Percentiles rank a stretch among this genome's conserved stretches.
Conservation (phyloP, 805 yeast genomes). For the Pichia californica region DNA sequence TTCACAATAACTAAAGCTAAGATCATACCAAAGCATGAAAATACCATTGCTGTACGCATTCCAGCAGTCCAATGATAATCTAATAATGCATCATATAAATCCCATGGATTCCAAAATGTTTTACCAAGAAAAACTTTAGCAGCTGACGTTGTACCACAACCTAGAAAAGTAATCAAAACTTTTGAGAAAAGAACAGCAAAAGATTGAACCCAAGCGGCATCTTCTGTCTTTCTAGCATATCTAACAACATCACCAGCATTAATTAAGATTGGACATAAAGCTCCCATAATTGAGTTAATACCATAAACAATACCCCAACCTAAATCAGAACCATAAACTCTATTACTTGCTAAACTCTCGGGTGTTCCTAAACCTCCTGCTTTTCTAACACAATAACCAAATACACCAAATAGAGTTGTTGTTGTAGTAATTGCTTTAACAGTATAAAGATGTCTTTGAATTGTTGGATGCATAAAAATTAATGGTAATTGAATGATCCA, state of each 20-base stretch:
- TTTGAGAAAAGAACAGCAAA: constrained; percentile 35
- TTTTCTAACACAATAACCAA: constrained; percentile 23
- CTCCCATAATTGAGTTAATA: constrained; percentile 18
- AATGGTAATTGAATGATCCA: constrained; percentile 37
- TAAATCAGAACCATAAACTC: constrained; percentile 7
- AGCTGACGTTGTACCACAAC: constrained; percentile 39
- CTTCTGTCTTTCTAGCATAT: constrained; percentile 15
- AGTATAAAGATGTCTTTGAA: constrained; percentile 21
- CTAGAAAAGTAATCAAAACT: constrained; percentile 27
- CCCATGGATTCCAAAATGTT: constrained; percentile 40
- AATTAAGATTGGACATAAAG: constrained; percentile 22
- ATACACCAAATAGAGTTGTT: constrained; percentile 13
- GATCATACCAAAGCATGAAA: constrained; percentile 36
- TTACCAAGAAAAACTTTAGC: constrained; percentile 24
- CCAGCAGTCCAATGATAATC: constrained; percentile 29
- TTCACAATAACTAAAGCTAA: constrained; percentile 34
- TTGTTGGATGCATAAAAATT: constrained; percentile 39
- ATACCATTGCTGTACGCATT: constrained; percentile 45
- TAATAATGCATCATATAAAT: constrained; percentile 34
- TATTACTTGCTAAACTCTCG: constrained; percentile 12
- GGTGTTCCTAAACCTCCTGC: constrained; percentile 28
- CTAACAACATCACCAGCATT: constrained; percentile 24
- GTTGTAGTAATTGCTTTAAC: constrained; percentile 22
- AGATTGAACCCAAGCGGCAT: constrained; percentile 20
- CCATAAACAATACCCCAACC: constrained; percentile 14